Evolutionary conservation across 768 basidiomycete genomes (phyloP).

Genomic region (Paxillus rubicundulus): DNA sequence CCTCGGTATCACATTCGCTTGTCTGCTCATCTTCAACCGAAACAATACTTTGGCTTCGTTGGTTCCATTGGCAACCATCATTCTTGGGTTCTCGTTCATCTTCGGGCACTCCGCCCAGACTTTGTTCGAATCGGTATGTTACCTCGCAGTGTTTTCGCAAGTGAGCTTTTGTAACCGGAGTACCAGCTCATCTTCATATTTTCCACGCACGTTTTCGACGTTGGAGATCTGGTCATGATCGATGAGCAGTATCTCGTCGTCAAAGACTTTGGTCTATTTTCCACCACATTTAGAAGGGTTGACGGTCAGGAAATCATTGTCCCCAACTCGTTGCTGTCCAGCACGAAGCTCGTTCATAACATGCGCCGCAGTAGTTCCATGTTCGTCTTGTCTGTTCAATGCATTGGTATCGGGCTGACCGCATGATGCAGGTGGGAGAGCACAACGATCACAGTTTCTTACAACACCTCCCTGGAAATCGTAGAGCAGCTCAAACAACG

Average conservation of each 20-base stretch:
- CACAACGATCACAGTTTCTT: constrained; percentile 62
- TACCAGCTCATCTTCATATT: constrained; percentile 78
- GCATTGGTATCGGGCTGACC: neutral
- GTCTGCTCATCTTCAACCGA: constrained; percentile 72
- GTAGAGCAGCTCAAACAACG: constrained; percentile 64
- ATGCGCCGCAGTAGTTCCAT: constrained; percentile 72
- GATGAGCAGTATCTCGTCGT: constrained; percentile 52
- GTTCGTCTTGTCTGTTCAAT: constrained; percentile 36
- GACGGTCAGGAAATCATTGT: constrained; percentile 80
- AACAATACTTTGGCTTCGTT: constrained; percentile 65
- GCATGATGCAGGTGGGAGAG: constrained; percentile 55
- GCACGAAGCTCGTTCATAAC: constrained; percentile 75
- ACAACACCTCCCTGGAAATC: constrained; percentile 66
- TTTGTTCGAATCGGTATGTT: constrained; percentile 69
- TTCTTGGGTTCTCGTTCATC: constrained; percentile 82
- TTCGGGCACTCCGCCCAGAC: constrained; percentile 81
- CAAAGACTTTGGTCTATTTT: constrained; percentile 76
- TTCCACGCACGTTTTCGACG: constrained; percentile 82
- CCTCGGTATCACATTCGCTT: constrained; percentile 61
- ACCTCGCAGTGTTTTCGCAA: neutral
- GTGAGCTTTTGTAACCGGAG: constrained; percentile 1
- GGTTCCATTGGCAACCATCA: constrained; percentile 75
- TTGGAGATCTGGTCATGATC: constrained; percentile 80
- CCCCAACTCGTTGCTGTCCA: constrained; percentile 70
- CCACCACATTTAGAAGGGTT: constrained; percentile 75